These are phyloP conservation scores for Agaricales sp. DNA, from an alignment of 1,284 basidiomycete genomes.

Conservation along the genomic window DNA sequence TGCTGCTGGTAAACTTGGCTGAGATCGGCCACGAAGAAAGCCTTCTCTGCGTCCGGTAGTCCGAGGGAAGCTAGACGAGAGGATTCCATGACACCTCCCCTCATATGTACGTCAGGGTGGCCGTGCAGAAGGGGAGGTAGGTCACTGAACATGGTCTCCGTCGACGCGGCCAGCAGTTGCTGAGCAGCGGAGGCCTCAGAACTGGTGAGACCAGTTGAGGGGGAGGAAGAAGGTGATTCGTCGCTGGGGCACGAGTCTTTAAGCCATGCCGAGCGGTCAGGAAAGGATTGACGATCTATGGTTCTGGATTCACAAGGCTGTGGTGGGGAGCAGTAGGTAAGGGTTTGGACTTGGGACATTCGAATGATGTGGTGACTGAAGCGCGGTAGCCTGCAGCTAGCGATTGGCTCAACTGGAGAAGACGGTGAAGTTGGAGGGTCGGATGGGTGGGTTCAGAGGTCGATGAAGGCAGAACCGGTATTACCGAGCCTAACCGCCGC, in stretches of 20 bases:
- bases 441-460: slow-evolving; percentile 6
- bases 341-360: slow-evolving; percentile 26
- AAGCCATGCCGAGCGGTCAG: slow-evolving; percentile 18
- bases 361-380: background rate
- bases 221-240: slow-evolving; percentile 21
- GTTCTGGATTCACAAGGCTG: background rate
- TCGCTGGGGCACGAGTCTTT: slow-evolving; percentile 22
- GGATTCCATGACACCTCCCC: slow-evolving; percentile 62
- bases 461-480: slow-evolving; percentile 22
- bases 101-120: slow-evolving; percentile 61
- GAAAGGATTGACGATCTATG: background rate
- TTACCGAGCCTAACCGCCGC: slow-evolving; percentile 68
- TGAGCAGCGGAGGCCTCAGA: slow-evolving; percentile 9
- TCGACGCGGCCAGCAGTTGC: slow-evolving; percentile 21
- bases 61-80: slow-evolving; percentile 37
- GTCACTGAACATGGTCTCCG: slow-evolving; percentile 42
- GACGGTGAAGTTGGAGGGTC: slow-evolving; percentile 3
- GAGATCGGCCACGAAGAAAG: slow-evolving; percentile 95
- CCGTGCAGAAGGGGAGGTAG: slow-evolving; percentile 60
- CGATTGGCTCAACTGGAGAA: too few species aligned
- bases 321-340: slow-evolving; percentile 30
- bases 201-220: slow-evolving; percentile 16
- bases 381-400: too few species aligned
- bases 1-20: slow-evolving; percentile 84
- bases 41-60: slow-evolving; percentile 75